Base-by-base conservation (phyloP, 1,284 basidiomycete genomes). In the Rhizoctonia solani region DNA sequence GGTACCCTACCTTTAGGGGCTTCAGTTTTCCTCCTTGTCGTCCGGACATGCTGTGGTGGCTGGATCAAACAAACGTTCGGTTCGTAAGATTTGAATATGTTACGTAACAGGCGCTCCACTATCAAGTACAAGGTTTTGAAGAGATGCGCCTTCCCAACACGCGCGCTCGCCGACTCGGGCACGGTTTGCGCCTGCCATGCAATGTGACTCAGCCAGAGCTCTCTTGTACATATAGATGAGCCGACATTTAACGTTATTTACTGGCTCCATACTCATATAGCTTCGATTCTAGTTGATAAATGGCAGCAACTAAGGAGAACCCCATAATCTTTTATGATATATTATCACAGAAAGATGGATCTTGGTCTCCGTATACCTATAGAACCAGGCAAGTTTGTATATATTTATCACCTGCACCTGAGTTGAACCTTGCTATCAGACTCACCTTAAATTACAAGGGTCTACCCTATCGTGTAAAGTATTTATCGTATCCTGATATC, bases 21-120 rank as follows among this genome's bases (percentile, higher is more conserved):
- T 92, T 92, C 59, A 87, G 75, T 78, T 92, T 92, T 74, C 89
- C 89, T 70, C 88, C 90, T 80, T 90, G 87, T 79, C 89, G 83
- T 74, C 82, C 79, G 49, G 87, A 83, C 88, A 90, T 90, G 69
- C 69, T 70, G 58, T 66, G 52, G 41, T 72, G 72, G 44, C 21
- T 46, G 44, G 11, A 21, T 46, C n/a, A 19, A 19, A 46, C 21
- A 14, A 19, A 19, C 19, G n/a, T 14, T 46, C 16, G 37, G 37
- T 39, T 8, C 8, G 44, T 19, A 9, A 46, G 9, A 21, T 46
- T 9, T 11, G 44, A 6, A 9, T 14, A 5, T 9, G 9, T 46
- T 46, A 46, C n/a, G 44, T 46, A 46, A 46, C n/a, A 46, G 37
- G 9, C 44, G 44, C 44, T 19, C 8, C 44, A 46, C 44, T 19